These are phyloP conservation scores for Penicillium salamii DNA, from an alignment of 495 filamentous ascomycete genomes.

Conservation along the genomic window DNA sequence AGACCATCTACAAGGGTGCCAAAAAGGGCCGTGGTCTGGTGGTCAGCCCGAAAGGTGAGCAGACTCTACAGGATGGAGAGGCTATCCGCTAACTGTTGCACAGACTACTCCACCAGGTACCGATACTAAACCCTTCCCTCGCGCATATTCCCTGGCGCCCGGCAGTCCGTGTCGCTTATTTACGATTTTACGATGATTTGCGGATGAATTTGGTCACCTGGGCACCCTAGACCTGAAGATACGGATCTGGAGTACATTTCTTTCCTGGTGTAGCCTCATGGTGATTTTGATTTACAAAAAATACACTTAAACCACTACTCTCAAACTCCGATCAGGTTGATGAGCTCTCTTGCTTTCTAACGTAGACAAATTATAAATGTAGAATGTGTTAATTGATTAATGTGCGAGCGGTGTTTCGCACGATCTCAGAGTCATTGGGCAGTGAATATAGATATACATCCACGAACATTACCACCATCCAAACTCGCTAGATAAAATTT, in stretches of 20 bases:
- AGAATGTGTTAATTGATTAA: no score
- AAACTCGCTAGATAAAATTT: no score
- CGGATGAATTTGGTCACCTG: constrained; percentile 4
- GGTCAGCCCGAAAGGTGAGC: constrained; percentile 81
- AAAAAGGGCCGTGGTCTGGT: constrained; percentile 96
- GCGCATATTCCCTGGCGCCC: neutral
- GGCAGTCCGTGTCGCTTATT: constrained; percentile 3
- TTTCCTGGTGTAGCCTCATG: constrained; percentile 4
- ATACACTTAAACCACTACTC: neutral
- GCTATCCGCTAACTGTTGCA: constrained; percentile 14
- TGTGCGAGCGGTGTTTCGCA: no score
- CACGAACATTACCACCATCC: no score
- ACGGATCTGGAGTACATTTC: constrained; percentile 5
- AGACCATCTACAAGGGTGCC: constrained; percentile 94
- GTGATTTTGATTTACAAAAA: neutral
- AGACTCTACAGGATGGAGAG: neutral
- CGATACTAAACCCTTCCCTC: constrained; percentile 55
- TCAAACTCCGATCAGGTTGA: neutral
- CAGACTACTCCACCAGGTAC: constrained; percentile 81
- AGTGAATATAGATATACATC: no score
- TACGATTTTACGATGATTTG: constrained; percentile 20
- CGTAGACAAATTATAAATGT: no score
- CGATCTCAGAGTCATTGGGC: no score
- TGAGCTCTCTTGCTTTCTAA: neutral
- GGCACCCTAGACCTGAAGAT: constrained; percentile 1